A percentile compares a stretch with the other conserved stretches of the same genome.
Evolutionary conservation across 1,139 yeast species (phyloP).

Genomic region (Blastobotrys ciferrii): DNA sequence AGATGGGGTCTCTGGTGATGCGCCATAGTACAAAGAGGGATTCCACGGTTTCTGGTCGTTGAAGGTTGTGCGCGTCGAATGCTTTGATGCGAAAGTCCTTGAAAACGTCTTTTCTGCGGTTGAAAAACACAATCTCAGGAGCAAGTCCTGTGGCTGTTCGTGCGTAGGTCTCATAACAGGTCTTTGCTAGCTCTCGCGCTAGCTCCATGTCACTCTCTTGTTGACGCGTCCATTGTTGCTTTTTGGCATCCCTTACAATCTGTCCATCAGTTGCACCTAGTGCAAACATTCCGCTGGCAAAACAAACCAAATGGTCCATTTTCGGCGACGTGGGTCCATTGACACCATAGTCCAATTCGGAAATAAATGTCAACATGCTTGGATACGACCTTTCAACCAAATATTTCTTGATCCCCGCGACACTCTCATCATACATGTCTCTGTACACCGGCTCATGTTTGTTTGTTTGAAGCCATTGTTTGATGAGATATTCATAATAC

Average conservation of each 20-base stretch:
- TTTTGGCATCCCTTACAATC: constrained; percentile 51
- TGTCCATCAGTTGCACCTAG: constrained; percentile 84
- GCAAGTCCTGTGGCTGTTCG: constrained; percentile 71
- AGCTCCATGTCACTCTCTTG: constrained; percentile 60
- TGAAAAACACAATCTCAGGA: constrained; percentile 87
- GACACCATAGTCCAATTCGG: constrained; percentile 74
- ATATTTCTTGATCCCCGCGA: constrained; percentile 68
- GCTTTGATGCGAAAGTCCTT: constrained; percentile 69
- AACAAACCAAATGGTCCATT: constrained; percentile 94
- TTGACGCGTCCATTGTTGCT: constrained; percentile 44
- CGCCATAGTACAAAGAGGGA: constrained; percentile 78
- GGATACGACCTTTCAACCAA: constrained; percentile 63
- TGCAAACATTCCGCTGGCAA: constrained; percentile 86
- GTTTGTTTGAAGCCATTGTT: constrained; percentile 80
- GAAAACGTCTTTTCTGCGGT: constrained; percentile 41
- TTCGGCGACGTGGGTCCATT: constrained; percentile 60
- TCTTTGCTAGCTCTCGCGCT: constrained; percentile 72
- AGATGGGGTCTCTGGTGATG: constrained; percentile 75
- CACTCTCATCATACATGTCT: constrained; percentile 74
- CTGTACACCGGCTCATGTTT: constrained; percentile 59
- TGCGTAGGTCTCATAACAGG: constrained; percentile 84
- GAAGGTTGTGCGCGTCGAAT: constrained; percentile 74
- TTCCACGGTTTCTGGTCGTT: constrained; percentile 94
- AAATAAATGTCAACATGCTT: constrained; percentile 62
- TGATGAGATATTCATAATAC: constrained; percentile 83